Percentiles rank a stretch among this genome's conserved stretches.
These are phyloP conservation scores for Rusavskia elegans DNA, from an alignment of 495 filamentous ascomycete genomes.

Conservation along the genomic window DNA sequence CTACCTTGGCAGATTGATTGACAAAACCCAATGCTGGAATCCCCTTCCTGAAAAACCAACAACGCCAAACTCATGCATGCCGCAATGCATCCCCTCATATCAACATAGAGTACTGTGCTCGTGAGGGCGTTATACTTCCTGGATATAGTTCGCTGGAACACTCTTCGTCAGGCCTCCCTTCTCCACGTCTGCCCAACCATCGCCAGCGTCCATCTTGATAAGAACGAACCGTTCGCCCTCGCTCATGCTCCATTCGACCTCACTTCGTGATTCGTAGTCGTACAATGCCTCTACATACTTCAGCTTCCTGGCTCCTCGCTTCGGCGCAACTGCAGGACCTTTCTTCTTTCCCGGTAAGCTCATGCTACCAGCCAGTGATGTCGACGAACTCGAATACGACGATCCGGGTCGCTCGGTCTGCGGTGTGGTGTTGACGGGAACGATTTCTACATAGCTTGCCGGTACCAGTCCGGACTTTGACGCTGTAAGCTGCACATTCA, in stretches of 20 bases:
- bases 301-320: slow-evolving; percentile 86
- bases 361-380: slow-evolving; percentile 45
- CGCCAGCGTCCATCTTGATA: slow-evolving; percentile 66
- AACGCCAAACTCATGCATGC: background rate
- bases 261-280: slow-evolving; percentile 73
- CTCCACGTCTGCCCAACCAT: slow-evolving; percentile 96
- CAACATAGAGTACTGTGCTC: background rate
- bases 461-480: slow-evolving; percentile 71
- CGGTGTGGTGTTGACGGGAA: slow-evolving; percentile 19
- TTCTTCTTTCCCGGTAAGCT: slow-evolving; percentile 49
- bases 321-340: slow-evolving; percentile 83
- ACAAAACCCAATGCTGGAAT: too few species aligned
- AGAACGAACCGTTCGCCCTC: slow-evolving; percentile 89
- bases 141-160: slow-evolving; percentile 87
- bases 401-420: slow-evolving; percentile 40
- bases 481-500: slow-evolving; percentile 51
- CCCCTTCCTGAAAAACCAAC: too few species aligned
- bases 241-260: slow-evolving; percentile 73
- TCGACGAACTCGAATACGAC: slow-evolving; percentile 67
- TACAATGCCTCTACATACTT: slow-evolving; percentile 89
- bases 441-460: slow-evolving; percentile 57
- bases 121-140: slow-evolving; percentile 35
- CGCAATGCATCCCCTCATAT: background rate
- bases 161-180: slow-evolving; percentile 77
- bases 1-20: too few species aligned